Conservation (phyloP, 257 asterid genomes). For the Salvia miltiorrhiza region DNA sequence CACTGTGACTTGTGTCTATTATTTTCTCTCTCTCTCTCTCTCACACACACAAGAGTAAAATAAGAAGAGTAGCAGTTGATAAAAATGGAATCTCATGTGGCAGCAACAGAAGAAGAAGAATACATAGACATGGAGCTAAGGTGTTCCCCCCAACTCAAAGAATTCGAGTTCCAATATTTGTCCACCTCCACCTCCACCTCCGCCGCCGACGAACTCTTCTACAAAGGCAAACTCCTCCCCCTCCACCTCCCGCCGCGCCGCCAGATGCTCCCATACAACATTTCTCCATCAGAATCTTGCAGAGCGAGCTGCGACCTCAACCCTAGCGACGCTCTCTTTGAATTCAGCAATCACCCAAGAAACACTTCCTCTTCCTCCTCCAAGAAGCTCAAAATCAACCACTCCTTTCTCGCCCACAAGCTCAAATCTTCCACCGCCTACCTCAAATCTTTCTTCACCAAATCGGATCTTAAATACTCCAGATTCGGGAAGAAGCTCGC, state of each 20-base stretch:
- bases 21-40: background rate
- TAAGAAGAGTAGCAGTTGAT: background rate
- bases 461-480: conserved; percentile 17
- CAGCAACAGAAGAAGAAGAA: conserved; percentile 45
- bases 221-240: conserved; percentile 78
- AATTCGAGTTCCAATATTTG: conserved; percentile 65
- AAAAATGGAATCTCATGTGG: conserved; percentile 33
- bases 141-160: conserved; percentile 37
- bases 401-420: conserved; percentile 22
- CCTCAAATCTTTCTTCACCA: conserved; percentile 32
- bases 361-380: conserved; percentile 22
- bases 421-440: conserved; percentile 32
- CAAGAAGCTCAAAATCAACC: conserved; percentile 30
- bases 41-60: background rate
- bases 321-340: conserved; percentile 48
- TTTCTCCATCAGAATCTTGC: conserved; percentile 65
- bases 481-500: conserved; percentile 33
- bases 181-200: conserved; percentile 26
- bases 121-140: conserved; percentile 41
- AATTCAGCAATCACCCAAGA: conserved; percentile 19
- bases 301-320: conserved; percentile 56
- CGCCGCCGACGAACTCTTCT: conserved; percentile 74
- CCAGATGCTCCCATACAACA: conserved; percentile 48
- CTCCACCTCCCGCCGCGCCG: conserved; percentile 53
- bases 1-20: no score